Evolutionary conservation across 1,284 basidiomycete species (phyloP).

Genomic region (Rhodotorula sp.): DNA sequence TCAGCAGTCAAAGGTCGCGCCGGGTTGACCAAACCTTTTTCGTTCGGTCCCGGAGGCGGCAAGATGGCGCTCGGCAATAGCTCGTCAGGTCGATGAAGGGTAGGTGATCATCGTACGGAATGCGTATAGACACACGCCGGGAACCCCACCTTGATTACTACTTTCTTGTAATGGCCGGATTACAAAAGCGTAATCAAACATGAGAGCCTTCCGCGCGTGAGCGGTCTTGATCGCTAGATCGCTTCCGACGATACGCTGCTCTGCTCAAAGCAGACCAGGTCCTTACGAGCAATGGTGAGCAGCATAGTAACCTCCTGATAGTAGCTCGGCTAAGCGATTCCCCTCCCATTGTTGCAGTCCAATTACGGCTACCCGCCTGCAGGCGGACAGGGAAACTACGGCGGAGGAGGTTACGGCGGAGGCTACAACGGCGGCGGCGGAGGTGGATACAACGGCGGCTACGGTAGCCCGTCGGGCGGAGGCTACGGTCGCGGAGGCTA

Average conservation of each 20-base stretch:
- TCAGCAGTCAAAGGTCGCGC: slow-evolving; percentile 41
- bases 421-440: slow-evolving; percentile 19
- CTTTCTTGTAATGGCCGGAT: not conserved
- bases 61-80: not conserved
- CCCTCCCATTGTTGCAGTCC: not conserved
- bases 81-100: not conserved
- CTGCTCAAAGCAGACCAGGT: too few relatives aligned
- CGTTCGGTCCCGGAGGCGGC: not conserved
- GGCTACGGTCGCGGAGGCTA: slow-evolving; percentile 27
- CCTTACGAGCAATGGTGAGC: too few relatives aligned
- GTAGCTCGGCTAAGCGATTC: not conserved
- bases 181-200: too few relatives aligned
- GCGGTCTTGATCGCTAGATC: too few relatives aligned
- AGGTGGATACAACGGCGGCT: slow-evolving; percentile 11
- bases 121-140: too few relatives aligned
- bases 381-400: not conserved
- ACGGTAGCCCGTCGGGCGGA: slow-evolving; percentile 8
- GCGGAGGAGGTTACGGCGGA: slow-evolving; percentile 6
- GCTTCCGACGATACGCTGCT: too few relatives aligned
- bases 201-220: too few relatives aligned
- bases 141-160: not conserved
- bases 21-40: slow-evolving; percentile 18
- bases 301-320: not conserved
- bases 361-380: slow-evolving; percentile 6
- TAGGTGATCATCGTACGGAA: not conserved